phyloP scores from a whole-genome alignment of 2,329 filamentous ascomycete genomes.

The Colletotrichum sp. region DNA sequence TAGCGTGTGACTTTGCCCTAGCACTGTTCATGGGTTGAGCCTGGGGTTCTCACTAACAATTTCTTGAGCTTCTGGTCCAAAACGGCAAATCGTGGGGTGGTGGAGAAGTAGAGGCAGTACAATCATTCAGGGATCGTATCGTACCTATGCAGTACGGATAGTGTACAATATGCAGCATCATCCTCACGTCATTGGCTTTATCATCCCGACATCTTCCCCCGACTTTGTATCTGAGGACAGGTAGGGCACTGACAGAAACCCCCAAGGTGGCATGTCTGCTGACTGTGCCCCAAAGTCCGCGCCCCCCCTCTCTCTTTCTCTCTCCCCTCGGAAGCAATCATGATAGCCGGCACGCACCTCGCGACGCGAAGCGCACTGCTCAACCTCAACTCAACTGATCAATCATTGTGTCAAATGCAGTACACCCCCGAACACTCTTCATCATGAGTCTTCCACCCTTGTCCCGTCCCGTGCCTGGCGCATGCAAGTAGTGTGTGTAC shows the following conservation, averaged over 20 bases:
- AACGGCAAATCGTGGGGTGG: too few relatives aligned
- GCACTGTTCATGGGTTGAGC: too few relatives aligned
- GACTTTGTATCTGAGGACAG: background rate
- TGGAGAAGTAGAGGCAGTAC: too few relatives aligned
- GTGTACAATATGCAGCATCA: background rate
- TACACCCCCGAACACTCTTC: background rate
- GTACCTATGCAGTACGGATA: too few relatives aligned
- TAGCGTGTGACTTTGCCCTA: too few relatives aligned
- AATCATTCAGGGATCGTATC: too few relatives aligned
- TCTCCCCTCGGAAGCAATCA: background rate
- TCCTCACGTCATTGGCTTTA: constrained; percentile 1
- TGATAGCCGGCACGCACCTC: background rate
- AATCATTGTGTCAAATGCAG: background rate
- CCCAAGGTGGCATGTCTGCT: background rate
- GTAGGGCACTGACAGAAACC: background rate
- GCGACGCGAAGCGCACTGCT: background rate
- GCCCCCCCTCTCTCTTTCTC: background rate
- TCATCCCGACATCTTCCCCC: background rate
- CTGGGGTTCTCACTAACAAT: too few relatives aligned
- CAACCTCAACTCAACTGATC: background rate
- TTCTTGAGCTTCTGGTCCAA: too few relatives aligned
- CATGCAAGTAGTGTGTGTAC: background rate
- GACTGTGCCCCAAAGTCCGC: background rate
- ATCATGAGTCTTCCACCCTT: background rate
- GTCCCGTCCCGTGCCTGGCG: background rate